These are phyloP conservation scores for Ceratocystis ficicola DNA, from an alignment of 2,329 filamentous ascomycete species.

Conservation along the genomic window DNA sequence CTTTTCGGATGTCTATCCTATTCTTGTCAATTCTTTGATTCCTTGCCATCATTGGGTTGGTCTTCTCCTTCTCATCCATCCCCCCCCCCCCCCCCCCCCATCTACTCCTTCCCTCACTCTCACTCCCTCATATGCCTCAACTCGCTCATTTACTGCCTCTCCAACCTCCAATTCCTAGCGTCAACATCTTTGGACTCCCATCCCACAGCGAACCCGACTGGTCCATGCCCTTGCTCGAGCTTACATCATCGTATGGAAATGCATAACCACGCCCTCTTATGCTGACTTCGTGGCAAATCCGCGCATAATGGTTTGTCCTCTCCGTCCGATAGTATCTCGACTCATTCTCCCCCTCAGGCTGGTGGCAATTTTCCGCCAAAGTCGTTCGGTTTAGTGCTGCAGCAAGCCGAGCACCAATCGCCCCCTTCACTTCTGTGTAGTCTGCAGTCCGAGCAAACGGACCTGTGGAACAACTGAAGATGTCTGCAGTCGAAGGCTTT, in stretches of 20 bases:
- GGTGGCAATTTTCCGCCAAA: slow-evolving; percentile 41
- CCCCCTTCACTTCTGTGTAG: slow-evolving; percentile 39
- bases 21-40: not conserved
- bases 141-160: not conserved
- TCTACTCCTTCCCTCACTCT: not conserved
- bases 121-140: not conserved
- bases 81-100: not conserved
- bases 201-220: slow-evolving; percentile 53
- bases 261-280: slow-evolving; percentile 52
- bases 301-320: slow-evolving; percentile 54
- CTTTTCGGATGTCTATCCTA: not conserved
- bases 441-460: slow-evolving; percentile 40
- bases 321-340: slow-evolving; percentile 41
- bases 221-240: slow-evolving; percentile 40
- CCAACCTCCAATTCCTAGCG: slow-evolving; percentile 43
- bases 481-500: slow-evolving; percentile 38
- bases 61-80: not conserved
- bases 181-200: slow-evolving; percentile 42
- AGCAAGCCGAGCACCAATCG: slow-evolving; percentile 59
- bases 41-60: not conserved
- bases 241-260: slow-evolving; percentile 61
- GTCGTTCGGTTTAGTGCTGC: slow-evolving; percentile 67
- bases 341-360: slow-evolving; percentile 41
- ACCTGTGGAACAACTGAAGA: slow-evolving; percentile 44
- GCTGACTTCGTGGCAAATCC: slow-evolving; percentile 50